Evolutionary conservation across 805 yeast genomes (phyloP).

Genomic region (Saccharomycopsis fibuligera): DNA sequence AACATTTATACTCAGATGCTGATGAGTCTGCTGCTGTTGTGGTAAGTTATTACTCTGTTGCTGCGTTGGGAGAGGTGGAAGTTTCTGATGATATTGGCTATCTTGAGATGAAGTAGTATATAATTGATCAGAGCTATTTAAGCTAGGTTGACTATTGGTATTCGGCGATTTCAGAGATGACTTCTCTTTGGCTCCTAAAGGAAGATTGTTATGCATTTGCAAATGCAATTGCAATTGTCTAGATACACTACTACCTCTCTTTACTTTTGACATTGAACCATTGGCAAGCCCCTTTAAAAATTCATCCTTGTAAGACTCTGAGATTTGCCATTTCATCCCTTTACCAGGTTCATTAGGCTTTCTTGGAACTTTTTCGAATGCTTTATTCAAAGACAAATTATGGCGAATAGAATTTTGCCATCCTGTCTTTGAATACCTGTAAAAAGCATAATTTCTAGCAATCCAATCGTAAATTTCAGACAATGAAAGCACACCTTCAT

Average conservation of each 20-base stretch:
- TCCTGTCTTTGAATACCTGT: slow-evolving; percentile 86
- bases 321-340: slow-evolving; percentile 98
- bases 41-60: neutral
- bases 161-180: no score
- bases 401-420: slow-evolving; percentile 97
- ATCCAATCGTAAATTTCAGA: slow-evolving; percentile 94
- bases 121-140: no score
- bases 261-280: slow-evolving; percentile 66
- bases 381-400: slow-evolving; percentile 84
- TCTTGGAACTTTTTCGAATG: slow-evolving; percentile 95
- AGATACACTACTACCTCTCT: slow-evolving; percentile 77
- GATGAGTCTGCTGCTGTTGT: neutral
- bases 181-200: slow-evolving; percentile 22
- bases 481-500: slow-evolving; percentile 81
- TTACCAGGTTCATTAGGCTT: slow-evolving; percentile 96
- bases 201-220: slow-evolving; percentile 38
- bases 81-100: neutral
- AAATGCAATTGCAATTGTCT: slow-evolving; percentile 74
- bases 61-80: neutral
- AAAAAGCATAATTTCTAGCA: slow-evolving; percentile 79
- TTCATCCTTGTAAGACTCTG: slow-evolving; percentile 77
- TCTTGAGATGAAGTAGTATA: neutral
- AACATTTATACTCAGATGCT: neutral
- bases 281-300: slow-evolving; percentile 72
- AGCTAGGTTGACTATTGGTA: no score